Evolutionary conservation across 257 asterid genomes (phyloP).

Genomic region (Datura wrightii): DNA sequence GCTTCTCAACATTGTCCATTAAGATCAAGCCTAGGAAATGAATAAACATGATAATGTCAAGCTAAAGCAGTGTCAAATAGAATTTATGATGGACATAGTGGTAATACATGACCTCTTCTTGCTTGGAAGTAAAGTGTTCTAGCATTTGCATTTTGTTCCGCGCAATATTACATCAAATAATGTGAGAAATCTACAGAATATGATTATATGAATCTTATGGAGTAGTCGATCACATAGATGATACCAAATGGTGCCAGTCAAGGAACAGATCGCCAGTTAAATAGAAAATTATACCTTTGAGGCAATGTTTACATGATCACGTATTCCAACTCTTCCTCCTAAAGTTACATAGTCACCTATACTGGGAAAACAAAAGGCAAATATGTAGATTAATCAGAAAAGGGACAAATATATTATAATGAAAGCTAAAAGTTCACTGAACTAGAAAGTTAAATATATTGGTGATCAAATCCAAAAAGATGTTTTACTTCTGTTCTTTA

Average conservation of each 20-base stretch:
- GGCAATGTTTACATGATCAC: slow-evolving; percentile 75
- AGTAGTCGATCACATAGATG: background rate
- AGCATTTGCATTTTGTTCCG: background rate
- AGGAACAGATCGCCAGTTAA: slow-evolving; percentile 4
- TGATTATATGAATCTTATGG: background rate
- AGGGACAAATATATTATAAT: slow-evolving; percentile 22
- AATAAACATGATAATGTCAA: slow-evolving; percentile 15
- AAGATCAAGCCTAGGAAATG: background rate
- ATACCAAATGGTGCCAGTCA: slow-evolving; percentile 12
- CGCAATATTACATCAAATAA: background rate
- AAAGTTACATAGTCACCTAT: slow-evolving; percentile 81
- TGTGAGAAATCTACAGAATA: background rate
- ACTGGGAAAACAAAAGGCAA: slow-evolving; percentile 45
- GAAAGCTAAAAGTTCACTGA: slow-evolving; percentile 34
- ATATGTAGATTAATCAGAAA: slow-evolving; percentile 14
- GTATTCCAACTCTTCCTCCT: slow-evolving; percentile 79
- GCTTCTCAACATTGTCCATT: background rate
- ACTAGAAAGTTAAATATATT: slow-evolving; percentile 31
- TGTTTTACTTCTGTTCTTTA: background rate
- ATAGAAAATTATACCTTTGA: slow-evolving; percentile 58
- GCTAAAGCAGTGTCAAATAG: background rate
- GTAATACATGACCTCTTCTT: background rate
- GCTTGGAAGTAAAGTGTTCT: background rate
- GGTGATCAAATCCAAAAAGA: slow-evolving; percentile 1
- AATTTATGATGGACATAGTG: background rate